Evolutionary conservation across 2,329 filamentous ascomycete species (phyloP).

Genomic region (Passalora sequoiae): DNA sequence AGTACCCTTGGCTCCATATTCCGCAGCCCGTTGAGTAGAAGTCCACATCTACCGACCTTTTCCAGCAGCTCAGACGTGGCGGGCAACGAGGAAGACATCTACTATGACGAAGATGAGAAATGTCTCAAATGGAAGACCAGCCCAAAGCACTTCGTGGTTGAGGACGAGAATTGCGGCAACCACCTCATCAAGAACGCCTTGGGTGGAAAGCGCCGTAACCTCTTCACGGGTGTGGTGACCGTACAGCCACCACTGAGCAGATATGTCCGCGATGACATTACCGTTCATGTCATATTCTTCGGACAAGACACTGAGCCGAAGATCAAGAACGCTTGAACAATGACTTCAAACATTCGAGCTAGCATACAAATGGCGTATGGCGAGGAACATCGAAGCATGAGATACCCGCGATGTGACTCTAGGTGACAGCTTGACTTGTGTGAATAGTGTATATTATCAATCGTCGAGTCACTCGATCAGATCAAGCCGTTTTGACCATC

Average conservation of each 20-base stretch:
- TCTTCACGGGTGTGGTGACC: constrained; percentile 39
- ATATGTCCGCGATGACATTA: constrained; percentile 48
- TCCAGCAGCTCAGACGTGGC: constrained; percentile 9
- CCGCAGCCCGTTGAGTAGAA: not conserved
- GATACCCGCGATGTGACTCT: too few species aligned
- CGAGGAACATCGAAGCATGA: too few species aligned
- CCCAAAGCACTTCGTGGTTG: constrained; percentile 44
- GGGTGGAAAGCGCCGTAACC: constrained; percentile 42
- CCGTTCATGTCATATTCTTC: constrained; percentile 53
- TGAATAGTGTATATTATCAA: too few species aligned
- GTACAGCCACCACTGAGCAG: constrained; percentile 34
- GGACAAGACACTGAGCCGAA: constrained; percentile 23
- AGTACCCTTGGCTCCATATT: constrained; percentile 2
- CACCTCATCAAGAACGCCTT: constrained; percentile 51
- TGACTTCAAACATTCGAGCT: too few species aligned
- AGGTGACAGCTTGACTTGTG: too few species aligned
- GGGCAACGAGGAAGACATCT: constrained; percentile 32
- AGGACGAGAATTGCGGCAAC: constrained; percentile 50
- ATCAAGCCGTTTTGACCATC: too few species aligned
- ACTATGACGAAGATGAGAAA: constrained; percentile 34
- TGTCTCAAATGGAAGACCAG: constrained; percentile 40
- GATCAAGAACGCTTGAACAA: not conserved
- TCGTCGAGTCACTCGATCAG: too few species aligned
- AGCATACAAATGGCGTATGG: too few species aligned
- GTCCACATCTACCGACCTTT: constrained; percentile 9